Evolutionary conservation across 2,329 filamentous ascomycete genomes (phyloP), one percentile per base, ranked within the genome.

Genomic region (Paecilomyces sp.): DNA sequence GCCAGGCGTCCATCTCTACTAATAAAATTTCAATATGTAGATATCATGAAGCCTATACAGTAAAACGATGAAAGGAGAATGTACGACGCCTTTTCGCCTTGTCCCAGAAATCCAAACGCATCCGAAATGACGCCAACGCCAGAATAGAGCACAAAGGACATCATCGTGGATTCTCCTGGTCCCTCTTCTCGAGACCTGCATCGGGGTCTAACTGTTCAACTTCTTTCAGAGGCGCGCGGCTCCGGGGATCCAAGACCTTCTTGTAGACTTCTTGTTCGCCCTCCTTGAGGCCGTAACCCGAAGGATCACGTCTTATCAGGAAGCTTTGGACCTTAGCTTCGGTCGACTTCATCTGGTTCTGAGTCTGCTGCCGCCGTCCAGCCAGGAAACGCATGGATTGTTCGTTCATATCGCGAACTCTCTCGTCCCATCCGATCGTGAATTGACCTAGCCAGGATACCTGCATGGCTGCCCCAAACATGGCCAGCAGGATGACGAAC

Each of bases 251-350:
- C 4, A 77, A 65, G 47, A 72, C 63, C 33, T 67, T 60, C 41
- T 71, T 67, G 66, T 80, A 80, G 12, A 74, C 67, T n/a, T 69
- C 62, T 47, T 76, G 72, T 61, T 79, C 76, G 30, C 75, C 72
- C 36, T 76, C 74, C 61, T 78, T 78, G 57, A 80, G 66, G 5
- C 78, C 78, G 62, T 70, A 74, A 13, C 78, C 77, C 1, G 73
- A 74, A 15, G 83, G 83, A 68, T 94, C 89, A 64, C 91, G 82
- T 61, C 89, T 85, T 67, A 85, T 85, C 60, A 97, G 65, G 69
- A 97, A 97, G 58, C 79, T 85, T 65, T 91, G 84, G 47, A 97
- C 87, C 57, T 91, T 82, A 68, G 87, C 85, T 62, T 89, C 83
- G 58, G 68, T 65, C 7, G 74, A 73, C 11, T 65, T 63, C 66